Evolutionary conservation across 148 eudicot genomes (phyloP), one percentile per base, ranked within the genome.

Genomic region (Rhododendron vialii): DNA sequence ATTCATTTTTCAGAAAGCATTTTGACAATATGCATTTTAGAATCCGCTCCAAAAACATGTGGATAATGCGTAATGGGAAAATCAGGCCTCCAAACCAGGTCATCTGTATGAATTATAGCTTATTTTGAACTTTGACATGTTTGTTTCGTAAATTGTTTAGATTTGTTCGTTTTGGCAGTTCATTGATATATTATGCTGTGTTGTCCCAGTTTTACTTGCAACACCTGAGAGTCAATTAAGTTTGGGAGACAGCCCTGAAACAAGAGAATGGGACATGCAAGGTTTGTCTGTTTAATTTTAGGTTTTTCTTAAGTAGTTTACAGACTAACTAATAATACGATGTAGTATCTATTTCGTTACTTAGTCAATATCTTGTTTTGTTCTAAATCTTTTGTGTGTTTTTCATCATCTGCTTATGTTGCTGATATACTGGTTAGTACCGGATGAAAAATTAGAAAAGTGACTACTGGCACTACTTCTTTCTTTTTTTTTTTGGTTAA

Each of bases 221-320:
- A 87, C 90, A 84, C 92, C 95, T 55, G 96, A 94, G 81, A 87
- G 90, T 69, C 94, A 92, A 83, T 83, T 89, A 90, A 90, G 86
- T 78, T 89, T 77, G 45, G 98, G 89, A 80, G 94, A 93, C 79
- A 87, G 90, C 88, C 48, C 90, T 67, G 99, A 96, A 85, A 90
- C 98, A 69, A 90, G 89, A 80, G 96, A 95, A 87, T 96, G 98
- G 99, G 96, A 93, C 73, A 89, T 92, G 93, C 98, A 94, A 96
- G 99, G 99, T 96, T 88, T 82, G 83, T 36, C 59, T 57, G 28
- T 51, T 30, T 50, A 5, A 38, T 30, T 75, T 67, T 51, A 2
- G 38, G 20, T 43, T 45, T 61, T n/a, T 10, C 2, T 59, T 20
- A 28, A 26, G 26, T 36, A 30, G 83, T 47, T 35, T 35, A n/a